A percentile compares a stretch with the other conserved stretches of the same genome.
Conservation (phyloP, 2,329 filamentous ascomycete genomes). For the Penicillium sp. region DNA sequence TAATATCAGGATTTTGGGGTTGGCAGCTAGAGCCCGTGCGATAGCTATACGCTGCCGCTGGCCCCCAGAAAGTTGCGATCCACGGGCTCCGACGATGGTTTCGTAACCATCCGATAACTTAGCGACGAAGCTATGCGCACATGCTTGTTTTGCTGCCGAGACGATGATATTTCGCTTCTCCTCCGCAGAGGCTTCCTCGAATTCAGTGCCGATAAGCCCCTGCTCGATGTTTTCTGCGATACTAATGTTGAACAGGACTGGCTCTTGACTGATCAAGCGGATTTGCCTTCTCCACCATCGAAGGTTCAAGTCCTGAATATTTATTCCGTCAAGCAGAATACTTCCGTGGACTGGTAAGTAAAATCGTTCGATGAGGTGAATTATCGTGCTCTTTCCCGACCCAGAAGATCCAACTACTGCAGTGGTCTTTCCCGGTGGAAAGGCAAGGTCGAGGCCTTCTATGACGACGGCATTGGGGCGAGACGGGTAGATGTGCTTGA, state of each 20-base stretch:
- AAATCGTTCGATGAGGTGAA: not conserved
- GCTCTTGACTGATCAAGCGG: not conserved
- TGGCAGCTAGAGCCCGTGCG: constrained; percentile 55
- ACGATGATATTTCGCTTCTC: not conserved
- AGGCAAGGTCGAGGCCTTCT: not conserved
- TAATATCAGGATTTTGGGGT: constrained; percentile 11
- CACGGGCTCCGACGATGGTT: not conserved
- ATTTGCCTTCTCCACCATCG: not conserved
- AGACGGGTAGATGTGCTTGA: constrained; percentile 7
- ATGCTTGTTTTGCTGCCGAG: not conserved
- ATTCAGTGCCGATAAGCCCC: not conserved
- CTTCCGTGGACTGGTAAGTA: not conserved
- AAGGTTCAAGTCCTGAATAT: not conserved
- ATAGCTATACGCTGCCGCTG: constrained; percentile 60
- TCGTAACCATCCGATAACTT: not conserved
- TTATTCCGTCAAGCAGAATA: not conserved
- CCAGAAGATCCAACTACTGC: constrained; percentile 1
- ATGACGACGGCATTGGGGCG: constrained; percentile 1
- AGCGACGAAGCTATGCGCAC: not conserved
- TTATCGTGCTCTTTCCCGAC: not conserved
- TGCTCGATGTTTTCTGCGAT: not conserved
- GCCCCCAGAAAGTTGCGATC: constrained; percentile 27
- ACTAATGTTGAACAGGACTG: not conserved
- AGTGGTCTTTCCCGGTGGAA: constrained; percentile 6
- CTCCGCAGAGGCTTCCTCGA: not conserved